Percentiles rank a stretch among this genome's conserved stretches.
These are phyloP conservation scores for Pyrenula aspistea DNA, from an alignment of 495 filamentous ascomycete genomes.

Conservation along the genomic window DNA sequence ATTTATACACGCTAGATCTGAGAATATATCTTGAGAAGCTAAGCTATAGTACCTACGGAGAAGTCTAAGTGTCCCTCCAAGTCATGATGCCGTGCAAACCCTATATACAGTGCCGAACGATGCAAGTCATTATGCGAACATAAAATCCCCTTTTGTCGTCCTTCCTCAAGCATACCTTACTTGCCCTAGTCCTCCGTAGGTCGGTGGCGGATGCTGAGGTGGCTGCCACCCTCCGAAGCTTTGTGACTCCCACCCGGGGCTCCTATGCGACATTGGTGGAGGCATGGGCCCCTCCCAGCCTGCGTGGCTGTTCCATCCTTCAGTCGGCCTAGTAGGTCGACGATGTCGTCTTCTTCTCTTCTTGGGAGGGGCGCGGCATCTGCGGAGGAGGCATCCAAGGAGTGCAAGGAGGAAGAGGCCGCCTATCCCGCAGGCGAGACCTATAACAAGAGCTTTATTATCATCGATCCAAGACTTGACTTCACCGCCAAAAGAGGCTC, in stretches of 20 bases:
- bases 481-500: slow-evolving; percentile 45
- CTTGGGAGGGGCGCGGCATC: slow-evolving; percentile 31
- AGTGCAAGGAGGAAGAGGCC: slow-evolving; percentile 52
- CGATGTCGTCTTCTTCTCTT: slow-evolving; percentile 9
- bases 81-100: no score
- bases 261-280: neutral
- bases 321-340: neutral
- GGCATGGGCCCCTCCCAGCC: neutral
- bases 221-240: neutral
- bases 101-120: no score
- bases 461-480: slow-evolving; percentile 54
- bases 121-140: no score
- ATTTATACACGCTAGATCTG: no score
- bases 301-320: neutral
- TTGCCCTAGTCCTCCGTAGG: neutral
- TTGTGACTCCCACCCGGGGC: neutral
- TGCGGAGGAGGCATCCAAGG: slow-evolving; percentile 43
- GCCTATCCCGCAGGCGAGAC: slow-evolving; percentile 55
- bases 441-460: slow-evolving; percentile 67
- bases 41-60: no score
- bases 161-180: neutral
- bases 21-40: no score
- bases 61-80: no score
- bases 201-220: neutral
- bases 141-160: no score